Evolutionary conservation across 2,329 filamentous ascomycete species (phyloP).

Genomic region (Sordariomycetes sp.): DNA sequence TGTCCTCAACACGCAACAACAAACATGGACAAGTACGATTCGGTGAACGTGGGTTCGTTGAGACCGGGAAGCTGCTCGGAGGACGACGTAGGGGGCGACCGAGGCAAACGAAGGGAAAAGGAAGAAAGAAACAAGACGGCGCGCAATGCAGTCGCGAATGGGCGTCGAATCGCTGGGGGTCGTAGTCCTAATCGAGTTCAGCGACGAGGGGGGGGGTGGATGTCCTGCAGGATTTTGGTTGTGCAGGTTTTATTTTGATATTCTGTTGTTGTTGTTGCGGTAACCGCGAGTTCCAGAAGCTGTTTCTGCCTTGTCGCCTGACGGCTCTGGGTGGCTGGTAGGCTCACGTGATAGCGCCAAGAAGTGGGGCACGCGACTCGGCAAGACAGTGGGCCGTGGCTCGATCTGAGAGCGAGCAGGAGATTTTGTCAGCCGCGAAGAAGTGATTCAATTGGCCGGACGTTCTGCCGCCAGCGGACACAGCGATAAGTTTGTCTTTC

Average conservation of each 20-base stretch:
- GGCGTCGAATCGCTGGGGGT: not conserved
- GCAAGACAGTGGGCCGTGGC: not conserved
- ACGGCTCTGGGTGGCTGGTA: not conserved
- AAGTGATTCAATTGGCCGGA: not conserved
- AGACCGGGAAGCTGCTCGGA: not conserved
- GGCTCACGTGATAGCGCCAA: not conserved
- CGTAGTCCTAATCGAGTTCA: not conserved
- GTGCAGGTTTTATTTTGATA: constrained; percentile 8
- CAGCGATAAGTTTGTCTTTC: not conserved
- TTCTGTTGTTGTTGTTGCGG: constrained; percentile 8
- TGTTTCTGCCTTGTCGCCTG: not conserved
- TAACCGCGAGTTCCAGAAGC: constrained; percentile 6
- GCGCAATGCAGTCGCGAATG: not conserved
- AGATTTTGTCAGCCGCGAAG: not conserved
- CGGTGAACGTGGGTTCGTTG: not conserved
- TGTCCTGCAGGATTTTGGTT: constrained; percentile 5
- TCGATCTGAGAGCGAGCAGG: not conserved
- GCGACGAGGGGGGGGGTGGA: not conserved
- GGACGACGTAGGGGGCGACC: not conserved
- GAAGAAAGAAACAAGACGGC: not conserved
- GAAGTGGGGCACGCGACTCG: not conserved
- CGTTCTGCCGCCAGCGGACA: not conserved
- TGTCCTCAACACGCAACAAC: constrained; percentile 5
- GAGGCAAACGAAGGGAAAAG: not conserved
- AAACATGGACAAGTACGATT: not conserved